phyloP scores from a whole-genome alignment of 2,329 filamentous ascomycete species.

The Emericellopsis atlantica region DNA sequence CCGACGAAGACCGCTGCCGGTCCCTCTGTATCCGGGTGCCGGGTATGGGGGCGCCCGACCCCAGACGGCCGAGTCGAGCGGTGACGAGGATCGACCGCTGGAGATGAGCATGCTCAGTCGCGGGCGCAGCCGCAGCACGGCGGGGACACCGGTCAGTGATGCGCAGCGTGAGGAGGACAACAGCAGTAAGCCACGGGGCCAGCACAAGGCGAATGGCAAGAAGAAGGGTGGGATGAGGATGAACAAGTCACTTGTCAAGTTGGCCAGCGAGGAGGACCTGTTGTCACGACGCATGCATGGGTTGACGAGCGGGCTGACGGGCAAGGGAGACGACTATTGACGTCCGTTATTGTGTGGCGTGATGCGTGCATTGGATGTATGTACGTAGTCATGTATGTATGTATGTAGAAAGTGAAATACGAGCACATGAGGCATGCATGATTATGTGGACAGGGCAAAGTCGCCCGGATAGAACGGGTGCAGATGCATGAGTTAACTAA shows the following conservation, averaged over 20 bases:
- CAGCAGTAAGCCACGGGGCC: slow-evolving; percentile 5
- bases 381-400: no score
- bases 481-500: no score
- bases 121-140: slow-evolving; percentile 14
- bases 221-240: slow-evolving; percentile 17
- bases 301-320: slow-evolving; percentile 38
- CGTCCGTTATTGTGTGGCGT: background rate
- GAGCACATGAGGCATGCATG: background rate
- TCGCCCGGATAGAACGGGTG: no score
- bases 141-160: background rate
- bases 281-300: slow-evolving; percentile 46
- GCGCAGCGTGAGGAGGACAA: slow-evolving; percentile 2
- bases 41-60: background rate
- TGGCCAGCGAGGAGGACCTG: slow-evolving; percentile 45
- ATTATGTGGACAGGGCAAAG: no score
- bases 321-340: slow-evolving; percentile 28
- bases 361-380: background rate
- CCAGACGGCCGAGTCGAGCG: slow-evolving; percentile 44
- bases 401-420: background rate
- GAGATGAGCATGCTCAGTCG: slow-evolving; percentile 52
- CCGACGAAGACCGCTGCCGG: background rate
- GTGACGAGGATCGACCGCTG: slow-evolving; percentile 68
- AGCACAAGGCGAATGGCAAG: slow-evolving; percentile 2
- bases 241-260: slow-evolving; percentile 35
- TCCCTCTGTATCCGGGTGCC: slow-evolving; percentile 13